Base-by-base conservation (phyloP, 768 basidiomycete genomes). In the Lentinula raphanica region DNA sequence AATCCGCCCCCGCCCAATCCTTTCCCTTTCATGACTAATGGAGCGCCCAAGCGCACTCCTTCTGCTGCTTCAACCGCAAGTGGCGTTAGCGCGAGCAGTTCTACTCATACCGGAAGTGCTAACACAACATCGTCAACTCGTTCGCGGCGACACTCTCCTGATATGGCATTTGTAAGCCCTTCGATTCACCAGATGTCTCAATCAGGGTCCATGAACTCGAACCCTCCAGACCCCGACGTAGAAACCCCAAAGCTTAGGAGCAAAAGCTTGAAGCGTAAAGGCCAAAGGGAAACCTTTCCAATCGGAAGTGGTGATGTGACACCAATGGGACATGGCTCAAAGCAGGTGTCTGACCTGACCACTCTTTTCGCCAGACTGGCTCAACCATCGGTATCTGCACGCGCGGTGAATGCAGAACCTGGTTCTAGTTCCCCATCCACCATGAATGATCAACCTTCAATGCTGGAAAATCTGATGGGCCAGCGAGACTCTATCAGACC, bases 1-100 rank as follows among this genome's bases (percentile, higher is more conserved):
- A 74, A 79, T 31, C 85, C 82, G 5, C 87, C 86, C 4, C 86
- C 84, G 17, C 82, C 83, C 25, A 82, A 80, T 63, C 75, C 67
- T 17, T 66, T 65, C 55, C 67, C 66, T 23, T 66, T 69, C 45
- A 69, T 67, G 51, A 62, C 67, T n/a, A 64, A 69, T 11, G 60
- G 63, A 17, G 60, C 66, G 13, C 58, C 68, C 13, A 62, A 66
- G 35, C 59, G 39, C 36, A 44, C 58, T 50, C 3, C 58, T 28
- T 53, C 64, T 15, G 59, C 45, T n/a, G 53, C 58, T 27, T 46
- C 63, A 6, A 28, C 44, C 19, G 27, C 17, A 15, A 56, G 36
- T 31, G 25, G 29, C 15, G 32, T 31, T 21, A 48, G 35, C 49
- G 6, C 50, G 17, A n/a, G 36, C 8, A 36, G 38, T 23, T 27